Conservation (phyloP, 352 stramenopile species). For the Pythium biforme region DNA sequence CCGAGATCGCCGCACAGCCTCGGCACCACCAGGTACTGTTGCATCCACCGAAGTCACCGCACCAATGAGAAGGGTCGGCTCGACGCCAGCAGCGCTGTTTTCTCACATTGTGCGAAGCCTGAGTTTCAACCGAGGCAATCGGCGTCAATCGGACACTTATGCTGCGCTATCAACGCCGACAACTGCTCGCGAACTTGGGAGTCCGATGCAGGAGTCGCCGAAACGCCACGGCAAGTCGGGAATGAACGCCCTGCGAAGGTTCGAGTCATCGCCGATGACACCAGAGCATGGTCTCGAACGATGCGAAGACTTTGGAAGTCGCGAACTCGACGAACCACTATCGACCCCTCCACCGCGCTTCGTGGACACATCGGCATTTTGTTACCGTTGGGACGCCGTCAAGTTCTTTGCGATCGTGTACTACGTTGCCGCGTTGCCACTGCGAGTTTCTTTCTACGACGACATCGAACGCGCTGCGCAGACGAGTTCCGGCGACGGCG, state of each 20-base stretch:
- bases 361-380: slow-evolving; percentile 24
- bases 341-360: slow-evolving; percentile 6
- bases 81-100: slow-evolving; percentile 13
- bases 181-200: background rate
- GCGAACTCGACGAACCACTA: background rate
- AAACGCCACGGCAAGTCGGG: background rate
- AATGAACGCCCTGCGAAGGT: slow-evolving; percentile 9
- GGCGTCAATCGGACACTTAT: slow-evolving; percentile 12
- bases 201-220: background rate
- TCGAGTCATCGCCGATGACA: slow-evolving; percentile 2
- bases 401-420: slow-evolving; percentile 33
- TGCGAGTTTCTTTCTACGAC: slow-evolving; percentile 33
- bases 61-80: slow-evolving; percentile 14
- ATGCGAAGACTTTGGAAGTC: background rate
- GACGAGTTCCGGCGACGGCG: slow-evolving; percentile 10
- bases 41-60: background rate
- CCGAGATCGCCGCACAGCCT: slow-evolving; percentile 1
- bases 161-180: slow-evolving; percentile 7
- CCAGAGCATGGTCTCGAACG: background rate
- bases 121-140: background rate
- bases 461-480: slow-evolving; percentile 24
- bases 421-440: slow-evolving; percentile 28
- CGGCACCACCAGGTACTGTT: background rate
- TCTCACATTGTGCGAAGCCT: slow-evolving; percentile 16
- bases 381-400: slow-evolving; percentile 30